Evolutionary conservation across 2,329 filamentous ascomycete species (phyloP).

Genomic region (Ophiostoma sp.): DNA sequence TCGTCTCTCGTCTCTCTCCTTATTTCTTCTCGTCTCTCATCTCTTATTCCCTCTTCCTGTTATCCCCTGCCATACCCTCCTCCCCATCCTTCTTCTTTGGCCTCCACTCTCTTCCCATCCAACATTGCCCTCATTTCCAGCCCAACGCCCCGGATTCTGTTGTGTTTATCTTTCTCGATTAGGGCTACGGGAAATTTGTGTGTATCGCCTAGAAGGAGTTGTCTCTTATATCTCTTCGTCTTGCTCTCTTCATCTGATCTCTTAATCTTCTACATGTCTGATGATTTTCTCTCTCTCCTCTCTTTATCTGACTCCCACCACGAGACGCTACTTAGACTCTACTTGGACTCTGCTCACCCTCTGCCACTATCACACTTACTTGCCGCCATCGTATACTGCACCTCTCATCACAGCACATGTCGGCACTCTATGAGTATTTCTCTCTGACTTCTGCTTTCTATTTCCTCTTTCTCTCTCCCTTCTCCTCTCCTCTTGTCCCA

Average conservation of each 20-base stretch:
- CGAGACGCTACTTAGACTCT: neutral
- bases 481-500: neutral
- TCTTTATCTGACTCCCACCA: neutral
- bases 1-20: neutral
- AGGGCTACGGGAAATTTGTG: neutral
- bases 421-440: neutral
- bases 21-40: neutral
- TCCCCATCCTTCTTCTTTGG: neutral
- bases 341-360: neutral
- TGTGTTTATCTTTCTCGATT: neutral
- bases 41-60: neutral
- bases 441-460: neutral
- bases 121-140: neutral
- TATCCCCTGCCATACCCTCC: neutral
- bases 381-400: neutral
- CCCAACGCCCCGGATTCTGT: neutral
- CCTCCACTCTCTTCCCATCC: neutral
- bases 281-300: neutral
- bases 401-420: slow-evolving; percentile 11
- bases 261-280: neutral
- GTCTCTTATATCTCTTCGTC: neutral
- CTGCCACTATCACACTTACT: neutral
- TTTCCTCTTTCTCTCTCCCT: neutral
- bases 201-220: neutral
- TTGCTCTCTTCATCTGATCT: neutral